Percentiles rank a stretch among this genome's conserved stretches.
These are phyloP conservation scores for Amanita fuliginea DNA, from an alignment of 768 basidiomycete genomes.

Conservation along the genomic window DNA sequence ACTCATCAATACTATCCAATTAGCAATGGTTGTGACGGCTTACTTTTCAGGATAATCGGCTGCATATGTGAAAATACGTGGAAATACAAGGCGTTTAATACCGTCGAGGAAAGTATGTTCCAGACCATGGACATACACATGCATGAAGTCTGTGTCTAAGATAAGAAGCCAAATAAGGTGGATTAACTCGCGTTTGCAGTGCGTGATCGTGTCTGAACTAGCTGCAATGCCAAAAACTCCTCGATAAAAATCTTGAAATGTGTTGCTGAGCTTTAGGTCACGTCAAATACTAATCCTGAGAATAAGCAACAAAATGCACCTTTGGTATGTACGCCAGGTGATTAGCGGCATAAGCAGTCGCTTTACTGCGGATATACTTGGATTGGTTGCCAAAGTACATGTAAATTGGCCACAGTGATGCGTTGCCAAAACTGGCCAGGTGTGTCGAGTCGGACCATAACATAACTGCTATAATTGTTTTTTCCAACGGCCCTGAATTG, in stretches of 20 bases:
- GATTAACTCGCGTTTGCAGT: no score
- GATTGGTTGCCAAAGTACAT: slow-evolving; percentile 28
- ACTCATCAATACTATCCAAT: neutral
- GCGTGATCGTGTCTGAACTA: no score
- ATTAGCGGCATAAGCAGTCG: neutral
- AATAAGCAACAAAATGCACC: neutral
- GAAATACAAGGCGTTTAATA: slow-evolving; percentile 18
- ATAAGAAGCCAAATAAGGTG: no score
- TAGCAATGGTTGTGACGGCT: neutral
- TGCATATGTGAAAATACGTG: slow-evolving; percentile 22
- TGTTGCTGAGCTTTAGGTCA: no score
- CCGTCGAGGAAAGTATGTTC: slow-evolving; percentile 19
- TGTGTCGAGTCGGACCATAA: slow-evolving; percentile 24
- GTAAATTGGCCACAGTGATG: slow-evolving; percentile 31
- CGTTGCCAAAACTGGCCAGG: slow-evolving; percentile 24
- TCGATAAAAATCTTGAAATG: no score
- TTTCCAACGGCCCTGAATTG: neutral
- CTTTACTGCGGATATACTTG: slow-evolving; percentile 21
- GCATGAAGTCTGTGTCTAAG: slow-evolving; percentile 21
- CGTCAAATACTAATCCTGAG: no score
- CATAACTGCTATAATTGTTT: slow-evolving; percentile 12
- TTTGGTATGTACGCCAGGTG: neutral
- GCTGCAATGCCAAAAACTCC: no score
- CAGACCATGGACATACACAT: slow-evolving; percentile 22
- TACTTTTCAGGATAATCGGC: slow-evolving; percentile 32